These are phyloP conservation scores for Flaveria bidentis DNA, from an alignment of 129 eudicot species.

Conservation along the genomic window DNA sequence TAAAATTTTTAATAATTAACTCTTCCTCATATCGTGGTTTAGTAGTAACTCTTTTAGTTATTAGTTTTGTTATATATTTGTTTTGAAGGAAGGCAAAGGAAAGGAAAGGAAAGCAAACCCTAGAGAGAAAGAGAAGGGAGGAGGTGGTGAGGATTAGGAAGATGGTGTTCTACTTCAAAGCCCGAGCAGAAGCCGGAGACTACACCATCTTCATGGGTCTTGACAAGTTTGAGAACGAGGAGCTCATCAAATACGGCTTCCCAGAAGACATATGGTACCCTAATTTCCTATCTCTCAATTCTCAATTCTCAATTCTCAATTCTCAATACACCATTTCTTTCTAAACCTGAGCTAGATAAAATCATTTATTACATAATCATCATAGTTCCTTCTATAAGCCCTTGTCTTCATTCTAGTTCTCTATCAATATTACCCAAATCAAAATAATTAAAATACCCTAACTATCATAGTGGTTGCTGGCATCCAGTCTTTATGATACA, in stretches of 20 bases:
- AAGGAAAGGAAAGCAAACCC: slow-evolving; percentile 12
- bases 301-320: too few species aligned
- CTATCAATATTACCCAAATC: not conserved
- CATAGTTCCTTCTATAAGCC: too few species aligned
- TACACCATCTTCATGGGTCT: slow-evolving; percentile 98
- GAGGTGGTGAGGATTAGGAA: slow-evolving; percentile 21
- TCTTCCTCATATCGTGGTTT: too few species aligned
- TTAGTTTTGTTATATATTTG: too few species aligned
- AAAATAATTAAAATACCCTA: not conserved
- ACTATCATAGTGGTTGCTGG: not conserved
- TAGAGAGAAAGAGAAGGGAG: slow-evolving; percentile 6
- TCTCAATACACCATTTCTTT: too few species aligned
- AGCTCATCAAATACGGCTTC: slow-evolving; percentile 94
- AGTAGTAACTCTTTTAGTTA: too few species aligned
- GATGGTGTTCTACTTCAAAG: slow-evolving; percentile 98
- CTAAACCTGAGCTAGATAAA: too few species aligned
- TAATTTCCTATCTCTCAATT: not conserved
- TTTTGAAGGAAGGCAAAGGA: not conserved
- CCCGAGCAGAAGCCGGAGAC: slow-evolving; percentile 92
- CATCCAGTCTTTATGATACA: not conserved
- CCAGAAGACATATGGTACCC: slow-evolving; percentile 94
- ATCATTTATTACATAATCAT: too few species aligned
- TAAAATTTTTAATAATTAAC: too few species aligned
- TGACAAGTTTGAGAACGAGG: slow-evolving; percentile 94
- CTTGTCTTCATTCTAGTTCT: too few species aligned